Percentiles rank a stretch among this genome's conserved stretches.
Conservation (phyloP, 345 rosid species). For the Pistacia atlantica region DNA sequence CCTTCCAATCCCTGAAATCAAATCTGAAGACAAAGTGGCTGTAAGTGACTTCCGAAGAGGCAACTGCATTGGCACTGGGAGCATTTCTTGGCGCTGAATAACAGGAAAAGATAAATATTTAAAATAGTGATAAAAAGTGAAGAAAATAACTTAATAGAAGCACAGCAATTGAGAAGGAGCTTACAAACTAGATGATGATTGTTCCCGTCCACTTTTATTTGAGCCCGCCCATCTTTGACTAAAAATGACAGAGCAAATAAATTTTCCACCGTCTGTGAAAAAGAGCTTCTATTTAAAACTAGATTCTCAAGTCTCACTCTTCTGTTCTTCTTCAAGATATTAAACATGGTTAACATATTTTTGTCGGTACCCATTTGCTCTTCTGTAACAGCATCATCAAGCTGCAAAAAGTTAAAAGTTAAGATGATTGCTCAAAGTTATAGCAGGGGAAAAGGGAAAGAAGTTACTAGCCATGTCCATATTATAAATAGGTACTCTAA, state of each 20-base stretch:
- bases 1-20: conserved; percentile 53
- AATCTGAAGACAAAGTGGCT: conserved; percentile 51
- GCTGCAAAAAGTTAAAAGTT: conserved; percentile 26
- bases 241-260: conserved; percentile 56
- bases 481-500: too few relatives aligned
- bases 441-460: background rate
- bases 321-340: conserved; percentile 39
- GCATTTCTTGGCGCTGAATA: conserved; percentile 47
- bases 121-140: background rate
- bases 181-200: conserved; percentile 47
- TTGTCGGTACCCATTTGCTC: conserved; percentile 35
- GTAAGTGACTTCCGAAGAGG: conserved; percentile 33
- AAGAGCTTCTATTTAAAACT: conserved; percentile 45
- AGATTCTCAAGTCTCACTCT: conserved; percentile 24
- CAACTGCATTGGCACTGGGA: conserved; percentile 36
- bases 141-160: background rate
- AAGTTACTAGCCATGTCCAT: background rate
- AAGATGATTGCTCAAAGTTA: background rate
- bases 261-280: conserved; percentile 56
- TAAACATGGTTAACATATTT: conserved; percentile 45
- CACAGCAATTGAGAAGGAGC: conserved; percentile 12
- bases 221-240: conserved; percentile 51
- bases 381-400: conserved; percentile 20
- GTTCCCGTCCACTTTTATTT: conserved; percentile 34
- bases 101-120: background rate